Percentiles rank a stretch among this genome's conserved stretches.
phyloP scores from a whole-genome alignment of 192 early-diverging fungal species.

The Martensiomyces pterosporus region DNA sequence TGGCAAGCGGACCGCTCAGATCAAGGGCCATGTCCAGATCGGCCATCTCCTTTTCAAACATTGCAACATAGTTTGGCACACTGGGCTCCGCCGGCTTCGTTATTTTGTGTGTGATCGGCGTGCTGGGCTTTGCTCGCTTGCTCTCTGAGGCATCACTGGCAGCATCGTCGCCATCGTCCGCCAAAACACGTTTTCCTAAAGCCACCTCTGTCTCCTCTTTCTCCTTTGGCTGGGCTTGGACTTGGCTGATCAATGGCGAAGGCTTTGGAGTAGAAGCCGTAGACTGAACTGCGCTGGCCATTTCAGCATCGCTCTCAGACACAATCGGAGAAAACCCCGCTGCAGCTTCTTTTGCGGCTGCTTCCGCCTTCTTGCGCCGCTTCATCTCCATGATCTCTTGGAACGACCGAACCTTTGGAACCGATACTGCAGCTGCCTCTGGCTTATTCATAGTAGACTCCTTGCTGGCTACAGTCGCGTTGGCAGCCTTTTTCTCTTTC shows the following conservation, averaged over 20 bases:
- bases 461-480: too few relatives aligned
- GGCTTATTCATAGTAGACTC: too few relatives aligned
- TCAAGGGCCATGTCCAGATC: conserved; percentile 24
- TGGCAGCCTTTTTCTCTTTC: too few relatives aligned
- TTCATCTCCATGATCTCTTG: conserved; percentile 39
- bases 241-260: too few relatives aligned
- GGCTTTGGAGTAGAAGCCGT: neutral
- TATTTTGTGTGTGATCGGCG: neutral
- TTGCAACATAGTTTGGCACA: conserved; percentile 21
- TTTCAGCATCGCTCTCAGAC: neutral
- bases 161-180: conserved; percentile 8
- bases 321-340: neutral
- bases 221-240: too few relatives aligned
- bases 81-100: neutral
- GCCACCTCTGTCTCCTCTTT: too few relatives aligned
- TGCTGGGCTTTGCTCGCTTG: conserved; percentile 12
- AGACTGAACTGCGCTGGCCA: neutral
- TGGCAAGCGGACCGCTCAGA: conserved; percentile 35
- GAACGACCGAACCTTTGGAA: conserved; percentile 32
- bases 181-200: conserved; percentile 9
- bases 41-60: conserved; percentile 33
- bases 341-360: neutral
- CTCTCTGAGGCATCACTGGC: conserved; percentile 19
- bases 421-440: neutral
- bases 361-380: conserved; percentile 25